A percentile compares a stretch with the other conserved stretches of the same genome.
phyloP scores from a whole-genome alignment of 345 rosid species.

The Lepidium aucheri region DNA sequence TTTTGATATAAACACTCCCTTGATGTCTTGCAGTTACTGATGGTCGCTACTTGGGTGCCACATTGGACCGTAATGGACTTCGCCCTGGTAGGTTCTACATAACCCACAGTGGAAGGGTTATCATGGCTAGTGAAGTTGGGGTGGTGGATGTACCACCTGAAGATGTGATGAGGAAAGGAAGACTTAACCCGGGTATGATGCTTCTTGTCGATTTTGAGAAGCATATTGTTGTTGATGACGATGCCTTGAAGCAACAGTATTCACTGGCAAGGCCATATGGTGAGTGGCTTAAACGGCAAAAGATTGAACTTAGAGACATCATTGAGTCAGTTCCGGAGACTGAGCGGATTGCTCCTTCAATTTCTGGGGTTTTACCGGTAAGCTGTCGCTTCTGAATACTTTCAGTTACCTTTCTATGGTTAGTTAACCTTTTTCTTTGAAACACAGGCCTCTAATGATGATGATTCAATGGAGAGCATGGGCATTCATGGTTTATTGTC shows the following conservation, averaged over 20 bases:
- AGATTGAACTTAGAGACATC: slow-evolving; percentile 68
- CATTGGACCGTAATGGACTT: slow-evolving; percentile 95
- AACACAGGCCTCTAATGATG: slow-evolving; percentile 59
- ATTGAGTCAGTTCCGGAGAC: slow-evolving; percentile 60
- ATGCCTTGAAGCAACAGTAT: slow-evolving; percentile 92
- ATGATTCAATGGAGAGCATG: slow-evolving; percentile 75
- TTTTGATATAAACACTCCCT: neutral
- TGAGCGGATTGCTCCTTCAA: slow-evolving; percentile 47
- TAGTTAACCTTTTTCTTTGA: neutral
- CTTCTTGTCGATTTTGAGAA: slow-evolving; percentile 97
- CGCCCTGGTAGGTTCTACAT: slow-evolving; percentile 97
- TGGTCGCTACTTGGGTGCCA: slow-evolving; percentile 97
- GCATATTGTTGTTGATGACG: slow-evolving; percentile 89
- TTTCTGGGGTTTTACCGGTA: slow-evolving; percentile 67
- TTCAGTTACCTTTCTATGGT: too few species aligned
- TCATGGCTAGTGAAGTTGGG: slow-evolving; percentile 99
- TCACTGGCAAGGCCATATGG: slow-evolving; percentile 85
- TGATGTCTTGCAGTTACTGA: slow-evolving; percentile 74
- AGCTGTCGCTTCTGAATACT: slow-evolving; percentile 8
- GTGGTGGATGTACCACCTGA: slow-evolving; percentile 90
- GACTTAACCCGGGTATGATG: slow-evolving; percentile 99
- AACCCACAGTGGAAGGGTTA: slow-evolving; percentile 82
- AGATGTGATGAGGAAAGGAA: slow-evolving; percentile 92
- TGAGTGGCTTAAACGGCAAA: slow-evolving; percentile 88
- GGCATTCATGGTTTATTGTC: slow-evolving; percentile 86